phyloP scores from a whole-genome alignment of 441 rosid species.

The Brassica balearica region DNA sequence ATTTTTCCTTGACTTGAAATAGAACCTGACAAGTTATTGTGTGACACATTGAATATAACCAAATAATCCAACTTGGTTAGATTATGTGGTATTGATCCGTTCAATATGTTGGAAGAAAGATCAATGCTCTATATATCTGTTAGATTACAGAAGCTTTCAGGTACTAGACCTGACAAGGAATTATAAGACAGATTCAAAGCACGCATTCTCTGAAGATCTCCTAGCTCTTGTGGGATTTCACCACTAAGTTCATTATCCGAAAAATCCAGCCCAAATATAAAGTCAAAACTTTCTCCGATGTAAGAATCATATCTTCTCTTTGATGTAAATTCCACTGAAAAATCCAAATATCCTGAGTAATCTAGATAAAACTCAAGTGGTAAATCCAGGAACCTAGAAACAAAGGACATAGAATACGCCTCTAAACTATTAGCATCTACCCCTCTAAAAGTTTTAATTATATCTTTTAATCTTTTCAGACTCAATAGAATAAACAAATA shows the following conservation, averaged over 20 bases:
- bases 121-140: not conserved
- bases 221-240: not conserved
- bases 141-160: conserved; percentile 1
- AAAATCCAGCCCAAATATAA: conserved; percentile 9
- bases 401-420: not conserved
- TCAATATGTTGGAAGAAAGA: not conserved
- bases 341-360: not conserved
- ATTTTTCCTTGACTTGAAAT: conserved; percentile 5
- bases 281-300: not conserved
- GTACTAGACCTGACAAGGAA: not conserved
- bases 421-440: no score
- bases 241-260: not conserved
- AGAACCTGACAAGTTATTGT: conserved; percentile 8
- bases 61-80: not conserved
- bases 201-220: conserved; percentile 6
- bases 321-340: not conserved
- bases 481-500: no score
- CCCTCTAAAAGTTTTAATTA: no score
- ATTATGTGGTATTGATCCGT: not conserved
- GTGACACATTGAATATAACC: conserved; percentile 7
- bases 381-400: conserved; percentile 2
- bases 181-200: conserved; percentile 9
- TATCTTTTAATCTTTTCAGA: no score
- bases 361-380: not conserved
- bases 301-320: conserved; percentile 16